Evolutionary conservation across 208 protist genomes (phyloP), one percentile per base, ranked within the genome.

Genomic region (Trypanosoma mega): DNA sequence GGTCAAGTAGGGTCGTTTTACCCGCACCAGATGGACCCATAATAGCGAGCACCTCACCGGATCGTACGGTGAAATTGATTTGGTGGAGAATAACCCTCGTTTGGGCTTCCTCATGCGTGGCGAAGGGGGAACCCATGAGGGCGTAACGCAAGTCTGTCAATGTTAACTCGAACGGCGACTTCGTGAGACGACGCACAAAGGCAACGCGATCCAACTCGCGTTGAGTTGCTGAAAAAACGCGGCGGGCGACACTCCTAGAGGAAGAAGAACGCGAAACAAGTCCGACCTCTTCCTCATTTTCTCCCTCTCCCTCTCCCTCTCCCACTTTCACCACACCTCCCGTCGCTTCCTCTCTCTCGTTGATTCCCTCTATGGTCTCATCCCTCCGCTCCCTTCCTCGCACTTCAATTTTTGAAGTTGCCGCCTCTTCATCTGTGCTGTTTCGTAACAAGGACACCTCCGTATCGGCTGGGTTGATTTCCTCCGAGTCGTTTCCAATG

Each of bases 1-100:
- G 39, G 62, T 97, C 89, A 9, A 97, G 85, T 64, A 97, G 75
- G 8, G 88, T 93, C 34, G 92, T 95, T 68, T 97, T 97, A 51
- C 91, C 91, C 0, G 91, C 86, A 5, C 91, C 91, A 36, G 86
- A 94, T 4, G 88, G 75, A 8, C 92, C 92, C 85, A 97, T 89
- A 55, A 97, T 88, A 24, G 92, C 92, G 18, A 96, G 57, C 43
- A 93, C 81, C 45, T 93, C 85, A 31, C 90, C 90, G 9, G 80
- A 89, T 61, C 46, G 74, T 8, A 93, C 80, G 11, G 66, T 74
- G 52, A 96, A 84, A 58, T 77, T 87, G 30, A 96, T 75, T 36
- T 84, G 69, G 43, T 94, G 67, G 18, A 96, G 65, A 50, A 96
- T 82, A 18, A 57, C 53, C 24, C 72, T 69, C 16, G 49, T 50